A percentile compares a stretch with the other conserved stretches of the same genome.
Evolutionary conservation across 805 yeast species (phyloP).

Genomic region (Phaffomyces opuntiae): DNA sequence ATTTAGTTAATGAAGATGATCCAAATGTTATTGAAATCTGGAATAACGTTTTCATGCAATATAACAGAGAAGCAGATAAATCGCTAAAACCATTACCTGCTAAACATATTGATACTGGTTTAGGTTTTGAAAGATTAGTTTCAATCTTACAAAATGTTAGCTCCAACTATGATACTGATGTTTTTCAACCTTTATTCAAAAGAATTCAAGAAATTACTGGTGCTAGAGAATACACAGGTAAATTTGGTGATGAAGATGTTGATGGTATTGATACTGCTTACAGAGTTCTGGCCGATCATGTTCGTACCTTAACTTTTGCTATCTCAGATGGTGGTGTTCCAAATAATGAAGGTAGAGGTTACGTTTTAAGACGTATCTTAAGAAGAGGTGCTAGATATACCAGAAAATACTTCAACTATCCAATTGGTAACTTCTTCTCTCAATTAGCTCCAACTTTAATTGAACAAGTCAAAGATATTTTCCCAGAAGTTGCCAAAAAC

Average conservation of each 20-base stretch:
- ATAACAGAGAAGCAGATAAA: slow-evolving; percentile 86
- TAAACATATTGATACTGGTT: slow-evolving; percentile 95
- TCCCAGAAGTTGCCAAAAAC: slow-evolving; percentile 84
- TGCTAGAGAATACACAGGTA: slow-evolving; percentile 85
- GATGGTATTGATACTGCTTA: slow-evolving; percentile 98
- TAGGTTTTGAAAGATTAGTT: slow-evolving; percentile 97
- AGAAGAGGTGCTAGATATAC: slow-evolving; percentile 98
- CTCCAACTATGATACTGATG: slow-evolving; percentile 97
- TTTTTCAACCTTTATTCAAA: slow-evolving; percentile 80
- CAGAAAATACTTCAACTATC: slow-evolving; percentile 92
- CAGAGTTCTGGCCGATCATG: slow-evolving; percentile 97
- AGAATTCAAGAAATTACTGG: slow-evolving; percentile 91
- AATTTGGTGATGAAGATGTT: slow-evolving; percentile 83
- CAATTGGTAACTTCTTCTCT: slow-evolving; percentile 90
- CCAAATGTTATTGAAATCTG: slow-evolving; percentile 97
- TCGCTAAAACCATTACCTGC: slow-evolving; percentile 80
- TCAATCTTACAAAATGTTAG: slow-evolving; percentile 85
- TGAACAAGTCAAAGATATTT: slow-evolving; percentile 76
- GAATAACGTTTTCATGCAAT: slow-evolving; percentile 97
- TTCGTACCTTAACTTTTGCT: slow-evolving; percentile 93
- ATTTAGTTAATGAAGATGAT: slow-evolving; percentile 90
- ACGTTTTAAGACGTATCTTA: slow-evolving; percentile 91
- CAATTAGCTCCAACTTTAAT: slow-evolving; percentile 88
- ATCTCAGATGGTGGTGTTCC: slow-evolving; percentile 99
- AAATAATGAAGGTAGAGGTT: slow-evolving; percentile 98